These are phyloP conservation scores for Turritis glabra DNA, from an alignment of 345 rosid species.

Conservation along the genomic window DNA sequence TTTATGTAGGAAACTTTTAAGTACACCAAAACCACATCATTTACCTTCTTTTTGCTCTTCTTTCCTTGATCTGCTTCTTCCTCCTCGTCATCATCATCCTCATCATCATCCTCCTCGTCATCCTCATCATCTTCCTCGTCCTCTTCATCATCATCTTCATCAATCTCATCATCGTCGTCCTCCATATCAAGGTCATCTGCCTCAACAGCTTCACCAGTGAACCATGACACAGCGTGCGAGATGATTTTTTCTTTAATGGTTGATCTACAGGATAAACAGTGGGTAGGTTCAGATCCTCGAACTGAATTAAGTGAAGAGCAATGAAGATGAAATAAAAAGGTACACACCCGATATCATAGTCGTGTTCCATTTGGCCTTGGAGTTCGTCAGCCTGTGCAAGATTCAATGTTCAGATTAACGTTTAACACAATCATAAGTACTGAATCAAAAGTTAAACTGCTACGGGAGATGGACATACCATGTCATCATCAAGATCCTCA, in stretches of 20 bases:
- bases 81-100: constrained; percentile 57
- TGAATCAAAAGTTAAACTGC: background rate
- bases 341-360: constrained; percentile 91
- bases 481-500: constrained; percentile 88
- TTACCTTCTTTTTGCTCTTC: constrained; percentile 59
- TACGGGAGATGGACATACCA: constrained; percentile 45
- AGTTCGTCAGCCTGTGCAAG: constrained; percentile 86
- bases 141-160: constrained; percentile 47
- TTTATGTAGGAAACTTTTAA: background rate
- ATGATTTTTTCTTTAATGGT: constrained; percentile 86
- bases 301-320: background rate
- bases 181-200: constrained; percentile 68
- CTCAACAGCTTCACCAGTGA: constrained; percentile 89
- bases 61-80: constrained; percentile 53
- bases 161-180: constrained; percentile 49
- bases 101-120: constrained; percentile 57
- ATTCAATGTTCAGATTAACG: background rate
- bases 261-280: constrained; percentile 49
- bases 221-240: constrained; percentile 97
- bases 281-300: background rate
- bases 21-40: background rate
- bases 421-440: background rate
- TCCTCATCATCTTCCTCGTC: constrained; percentile 50
- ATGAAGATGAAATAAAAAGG: background rate
- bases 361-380: constrained; percentile 94